These are phyloP conservation scores for Petunia hybrid DNA, from an alignment of 305 asterid species.

Conservation along the genomic window DNA sequence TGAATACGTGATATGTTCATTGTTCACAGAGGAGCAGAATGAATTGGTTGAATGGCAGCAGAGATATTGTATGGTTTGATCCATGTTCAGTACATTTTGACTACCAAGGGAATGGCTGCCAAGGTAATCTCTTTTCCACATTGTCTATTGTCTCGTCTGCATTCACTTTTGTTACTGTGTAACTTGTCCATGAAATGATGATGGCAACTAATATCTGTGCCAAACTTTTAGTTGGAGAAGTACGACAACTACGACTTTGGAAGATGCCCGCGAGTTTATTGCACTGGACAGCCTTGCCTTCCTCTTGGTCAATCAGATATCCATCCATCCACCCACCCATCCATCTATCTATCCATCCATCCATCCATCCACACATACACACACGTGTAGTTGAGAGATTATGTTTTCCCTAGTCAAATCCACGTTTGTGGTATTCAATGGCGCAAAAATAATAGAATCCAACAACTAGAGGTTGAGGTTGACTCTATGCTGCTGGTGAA, in stretches of 20 bases:
- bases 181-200: constrained; percentile 24
- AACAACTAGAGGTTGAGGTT: too few relatives aligned
- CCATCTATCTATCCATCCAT: too few relatives aligned
- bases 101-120: constrained; percentile 94
- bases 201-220: constrained; percentile 16
- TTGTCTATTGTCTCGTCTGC: constrained; percentile 30
- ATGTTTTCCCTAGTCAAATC: too few relatives aligned
- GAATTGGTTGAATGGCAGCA: constrained; percentile 93
- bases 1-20: constrained; percentile 68
- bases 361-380: too few relatives aligned
- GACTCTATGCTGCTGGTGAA: too few relatives aligned
- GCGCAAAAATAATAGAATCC: too few relatives aligned
- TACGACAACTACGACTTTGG: constrained; percentile 93
- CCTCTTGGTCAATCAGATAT: constrained; percentile 97
- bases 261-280: constrained; percentile 94
- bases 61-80: constrained; percentile 95
- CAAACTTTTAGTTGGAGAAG: constrained; percentile 75
- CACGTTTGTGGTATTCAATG: background rate
- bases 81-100: constrained; percentile 87
- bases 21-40: constrained; percentile 80
- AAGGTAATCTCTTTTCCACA: constrained; percentile 61
- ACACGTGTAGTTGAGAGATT: too few relatives aligned
- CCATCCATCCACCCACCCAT: constrained; percentile 23
- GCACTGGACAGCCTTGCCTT: constrained; percentile 97
- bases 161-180: constrained; percentile 25